Base-by-base conservation (phyloP, 129 eudicot species). In the Oenanthe sinensis region DNA sequence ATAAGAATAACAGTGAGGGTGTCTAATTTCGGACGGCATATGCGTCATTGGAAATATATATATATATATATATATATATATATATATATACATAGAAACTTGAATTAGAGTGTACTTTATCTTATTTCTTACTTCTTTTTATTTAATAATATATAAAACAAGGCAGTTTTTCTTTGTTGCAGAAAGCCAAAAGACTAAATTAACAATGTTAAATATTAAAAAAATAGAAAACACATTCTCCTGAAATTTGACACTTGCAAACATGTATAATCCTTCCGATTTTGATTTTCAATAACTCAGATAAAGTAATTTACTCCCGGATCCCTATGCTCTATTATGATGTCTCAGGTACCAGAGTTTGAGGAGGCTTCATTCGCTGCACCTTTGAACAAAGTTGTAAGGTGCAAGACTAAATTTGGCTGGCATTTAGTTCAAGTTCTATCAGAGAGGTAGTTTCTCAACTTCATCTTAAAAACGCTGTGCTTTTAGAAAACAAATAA, bases 341-440 rank as follows among this genome's bases (percentile, higher is more conserved):
- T 79, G 42, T 80, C 62, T 65, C 80, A 96, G 99, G 97, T 96
- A 70, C 96, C 97, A 26, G 97, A 96, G 85, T 96, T 96, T 92
- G 99, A 96, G 89, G 97, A 96, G 87, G 95, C 97, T 84, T 97
- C 99, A 78, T 96, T 96, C 75, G 80, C 37, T 82, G 97, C 99
- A 55, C 92, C 95, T 42, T 46, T 89, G 58, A 89, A 90, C 84
- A 89, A 88, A 85, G 87, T 92, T 74, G 93, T 90, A 71, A 86
- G 85, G 80, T 96, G 99, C 83, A 96, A 92, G 83, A 89, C 97
- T 74, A 86, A 92, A 85, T 96, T 96, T 63, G 99, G 99, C 52
- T 96, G 97, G 97, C 99, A 96, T 82, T 84, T 96, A 77, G 83
- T 96, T 85, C 99, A 92, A 90, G 97, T 96, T 68, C 75, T 96